Conservation (phyloP, 2,329 filamentous ascomycete genomes). For the Colletotrichum sp. region DNA sequence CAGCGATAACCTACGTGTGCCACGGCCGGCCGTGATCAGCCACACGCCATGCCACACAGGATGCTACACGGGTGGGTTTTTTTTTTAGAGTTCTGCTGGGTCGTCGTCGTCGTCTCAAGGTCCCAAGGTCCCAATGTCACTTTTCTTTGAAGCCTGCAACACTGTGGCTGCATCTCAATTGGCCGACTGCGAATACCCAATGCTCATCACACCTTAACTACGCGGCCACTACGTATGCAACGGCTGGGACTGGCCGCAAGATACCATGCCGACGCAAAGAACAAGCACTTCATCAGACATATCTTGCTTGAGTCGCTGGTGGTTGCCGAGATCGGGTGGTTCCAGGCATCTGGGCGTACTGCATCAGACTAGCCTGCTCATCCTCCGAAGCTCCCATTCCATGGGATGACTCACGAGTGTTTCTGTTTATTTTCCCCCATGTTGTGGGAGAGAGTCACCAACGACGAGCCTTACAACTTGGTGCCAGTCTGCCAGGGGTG, state of each 20-base stretch:
- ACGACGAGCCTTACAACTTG: not conserved
- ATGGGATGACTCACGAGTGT: slow-evolving; percentile 13
- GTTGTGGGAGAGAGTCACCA: not conserved
- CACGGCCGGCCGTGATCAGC: slow-evolving; percentile 9
- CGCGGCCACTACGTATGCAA: not conserved
- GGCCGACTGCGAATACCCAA: not conserved
- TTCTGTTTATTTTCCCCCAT: not conserved
- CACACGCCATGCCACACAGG: slow-evolving; percentile 16
- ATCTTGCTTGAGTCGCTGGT: not conserved
- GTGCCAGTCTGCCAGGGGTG: not conserved
- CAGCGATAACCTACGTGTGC: slow-evolving; percentile 1
- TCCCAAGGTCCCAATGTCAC: not conserved
- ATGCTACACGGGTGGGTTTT: not conserved
- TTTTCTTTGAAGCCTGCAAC: not conserved
- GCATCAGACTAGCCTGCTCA: not conserved
- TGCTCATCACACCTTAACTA: not conserved
- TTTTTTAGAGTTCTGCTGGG: slow-evolving; percentile 8
- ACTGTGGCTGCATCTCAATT: not conserved
- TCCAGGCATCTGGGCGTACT: not conserved
- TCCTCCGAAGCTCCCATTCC: not conserved
- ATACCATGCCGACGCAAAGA: not conserved
- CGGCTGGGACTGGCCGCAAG: not conserved
- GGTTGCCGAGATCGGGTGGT: not conserved
- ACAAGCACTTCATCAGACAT: not conserved
- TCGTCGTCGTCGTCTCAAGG: not conserved